Conservation (phyloP, 768 basidiomycete species). For the Ramaria sp. region DNA sequence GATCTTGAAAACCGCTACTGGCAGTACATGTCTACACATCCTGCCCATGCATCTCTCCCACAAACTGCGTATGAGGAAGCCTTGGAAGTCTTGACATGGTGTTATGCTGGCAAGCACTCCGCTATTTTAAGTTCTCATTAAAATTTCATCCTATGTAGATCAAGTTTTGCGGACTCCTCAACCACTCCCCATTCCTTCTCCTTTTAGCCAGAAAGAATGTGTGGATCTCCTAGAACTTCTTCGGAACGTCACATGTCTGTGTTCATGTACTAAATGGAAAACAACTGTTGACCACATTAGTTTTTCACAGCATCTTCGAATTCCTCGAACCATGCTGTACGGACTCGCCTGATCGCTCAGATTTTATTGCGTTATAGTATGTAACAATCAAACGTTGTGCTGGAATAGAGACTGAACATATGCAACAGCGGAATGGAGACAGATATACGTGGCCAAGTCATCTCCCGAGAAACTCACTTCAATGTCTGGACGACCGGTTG, state of each 20-base stretch:
- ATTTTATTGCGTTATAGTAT: constrained; percentile 58
- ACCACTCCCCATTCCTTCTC: constrained; percentile 35
- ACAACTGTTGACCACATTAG: not conserved
- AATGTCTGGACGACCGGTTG: not conserved
- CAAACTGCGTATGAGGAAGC: constrained; percentile 52
- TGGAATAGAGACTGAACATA: not conserved
- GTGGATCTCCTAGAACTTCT: constrained; percentile 60
- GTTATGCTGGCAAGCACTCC: constrained; percentile 49
- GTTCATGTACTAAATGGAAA: not conserved
- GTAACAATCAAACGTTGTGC: constrained; percentile 14
- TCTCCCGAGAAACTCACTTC: not conserved
- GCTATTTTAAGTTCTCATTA: not conserved
- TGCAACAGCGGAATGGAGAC: constrained; percentile 54
- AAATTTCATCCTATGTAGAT: constrained; percentile 29
- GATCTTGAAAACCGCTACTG: constrained; percentile 76
- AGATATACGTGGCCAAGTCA: constrained; percentile 35
- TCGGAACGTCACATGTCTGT: constrained; percentile 26
- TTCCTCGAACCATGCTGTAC: constrained; percentile 35
- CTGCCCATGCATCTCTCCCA: constrained; percentile 55
- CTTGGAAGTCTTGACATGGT: constrained; percentile 68
- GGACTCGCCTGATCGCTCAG: constrained; percentile 56
- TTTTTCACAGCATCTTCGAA: constrained; percentile 17
- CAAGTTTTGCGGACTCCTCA: constrained; percentile 53
- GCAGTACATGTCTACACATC: constrained; percentile 71
- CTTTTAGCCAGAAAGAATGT: constrained; percentile 70